Evolutionary conservation across 768 basidiomycete species (phyloP), one percentile per base, ranked within the genome.

Genomic region (Clitopilus hobsonii): DNA sequence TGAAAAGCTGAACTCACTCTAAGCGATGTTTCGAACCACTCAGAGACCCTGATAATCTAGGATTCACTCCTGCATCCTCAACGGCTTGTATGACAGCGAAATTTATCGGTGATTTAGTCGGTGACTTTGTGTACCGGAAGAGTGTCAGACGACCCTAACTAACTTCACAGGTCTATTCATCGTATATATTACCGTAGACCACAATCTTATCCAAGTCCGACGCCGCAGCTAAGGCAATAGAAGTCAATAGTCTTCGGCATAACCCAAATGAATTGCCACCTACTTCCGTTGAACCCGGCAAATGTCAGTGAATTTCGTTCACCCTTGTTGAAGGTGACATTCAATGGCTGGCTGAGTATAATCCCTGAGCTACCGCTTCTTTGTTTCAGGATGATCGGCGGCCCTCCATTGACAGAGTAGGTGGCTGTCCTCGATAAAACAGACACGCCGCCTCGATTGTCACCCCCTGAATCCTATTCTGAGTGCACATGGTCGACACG

Each of bases 371-470:
- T 66, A 2, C 60, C 60, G 49, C 63, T 62, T n/a, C 49, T 53
- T n/a, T 59, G 56, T 8, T 53, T 55, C 18, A 67, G 62, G 6
- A 60, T 59, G n/a, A 61, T 56, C 6, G 63, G 62, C 7, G 57
- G 54, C 3, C 59, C 64, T 45, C 64, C 66, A 52, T 67, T 66
- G 11, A 67, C 60, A 1, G 59, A 61, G 53, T 63, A 63, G 7
- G 62, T 60, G 23, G 67, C 64, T 24, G 63, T 61, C n/a, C 67
- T 59, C 23, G 56, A 60, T 47, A 69, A 59, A 25, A 63, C 67
- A 28, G 61, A 64, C n/a, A 56, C 60, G 27, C 55, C 59, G 7
- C 62, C 60, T 50, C 61, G 58, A 38, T 65, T 67, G 49, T 64
- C 65, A 4, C 63, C 65, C 54, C 61, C 68, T 67, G 53, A 18